These are phyloP conservation scores for Trichophyton verrucosum DNA, from an alignment of 2,329 filamentous ascomycete genomes.

Conservation along the genomic window DNA sequence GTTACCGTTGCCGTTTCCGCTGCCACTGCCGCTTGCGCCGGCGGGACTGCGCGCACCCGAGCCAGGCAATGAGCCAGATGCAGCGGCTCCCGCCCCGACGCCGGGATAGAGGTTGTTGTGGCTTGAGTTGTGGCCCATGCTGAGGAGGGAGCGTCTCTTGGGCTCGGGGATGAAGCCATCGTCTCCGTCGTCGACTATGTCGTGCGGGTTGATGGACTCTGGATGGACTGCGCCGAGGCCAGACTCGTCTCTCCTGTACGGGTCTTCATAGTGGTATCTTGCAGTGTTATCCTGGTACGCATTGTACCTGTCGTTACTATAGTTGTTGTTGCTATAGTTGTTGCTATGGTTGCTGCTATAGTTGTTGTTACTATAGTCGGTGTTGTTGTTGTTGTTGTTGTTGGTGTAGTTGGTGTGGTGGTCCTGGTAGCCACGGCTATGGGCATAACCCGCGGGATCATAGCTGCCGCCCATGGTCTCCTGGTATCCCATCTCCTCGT, in stretches of 20 bases:
- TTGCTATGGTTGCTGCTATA: background rate
- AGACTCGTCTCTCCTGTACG: constrained; percentile 50
- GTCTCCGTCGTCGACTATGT: constrained; percentile 77
- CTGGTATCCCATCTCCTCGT: constrained; percentile 52
- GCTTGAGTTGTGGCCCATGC: constrained; percentile 38
- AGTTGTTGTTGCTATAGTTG: background rate
- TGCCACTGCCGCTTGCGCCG: constrained; percentile 30
- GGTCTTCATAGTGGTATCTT: constrained; percentile 42
- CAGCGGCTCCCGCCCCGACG: constrained; percentile 34
- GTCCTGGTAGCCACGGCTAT: background rate
- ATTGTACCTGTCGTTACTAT: background rate
- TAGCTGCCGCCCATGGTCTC: constrained; percentile 44
- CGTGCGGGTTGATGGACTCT: constrained; percentile 57
- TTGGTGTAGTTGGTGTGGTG: background rate
- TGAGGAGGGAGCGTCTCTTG: constrained; percentile 49
- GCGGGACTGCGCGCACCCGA: constrained; percentile 11
- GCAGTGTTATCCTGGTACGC: constrained; percentile 6
- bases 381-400: background rate
- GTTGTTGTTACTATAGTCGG: too few species aligned
- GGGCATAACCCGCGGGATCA: background rate
- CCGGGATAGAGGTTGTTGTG: constrained; percentile 25
- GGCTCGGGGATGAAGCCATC: constrained; percentile 55
- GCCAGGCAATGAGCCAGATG: constrained; percentile 15
- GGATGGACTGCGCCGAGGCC: constrained; percentile 41
- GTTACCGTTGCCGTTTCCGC: constrained; percentile 26